Evolutionary conservation across 2,329 filamentous ascomycete species (phyloP), one percentile per base, ranked within the genome.

Genomic region (Diaporthe nobilis): DNA sequence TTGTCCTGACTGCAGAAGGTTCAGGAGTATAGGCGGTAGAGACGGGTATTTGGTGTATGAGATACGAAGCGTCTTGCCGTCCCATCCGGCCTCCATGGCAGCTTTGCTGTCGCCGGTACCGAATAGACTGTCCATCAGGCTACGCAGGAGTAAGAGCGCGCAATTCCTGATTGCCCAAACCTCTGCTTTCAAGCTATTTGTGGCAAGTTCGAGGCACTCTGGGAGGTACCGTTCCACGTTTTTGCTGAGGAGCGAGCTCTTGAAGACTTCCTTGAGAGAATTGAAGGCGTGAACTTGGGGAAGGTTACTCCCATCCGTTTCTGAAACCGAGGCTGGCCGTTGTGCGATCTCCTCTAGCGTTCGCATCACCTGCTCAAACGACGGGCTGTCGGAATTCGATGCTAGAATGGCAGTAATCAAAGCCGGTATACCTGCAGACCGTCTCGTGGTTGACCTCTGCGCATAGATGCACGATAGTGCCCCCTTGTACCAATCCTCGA

Each of bases 131-230:
- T 97, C 94, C 71, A 98, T 94, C 7, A 98, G 87, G 77, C 95
- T 95, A 73, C 96, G 92, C 78, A 98, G 92, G 9, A 99, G 90
- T 85, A 98, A 94, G 47, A 98, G 85, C 2, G 95, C 95, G 79
- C 95, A 98, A 82, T 99, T 99, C 1, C 96, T 93, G 74, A 99
- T 95, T 0, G 96, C 95, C 97, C 97, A 99, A 91, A 97, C 91
- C 76, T 94, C 90, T 0, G 95, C 97, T 60, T 92, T 93, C 22
- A 99, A 88, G 71, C 94, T 95, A 75, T 90, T 90, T 15, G 94
- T 94, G 2, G 96, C 95, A n/a, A 98, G 88, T 77, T 93, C 90
- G 5, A 99, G 87, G 47, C 93, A 93, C 42, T 91, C 87, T 12
- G 94, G 92, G 10, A 98, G 88, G 79, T 95, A 93, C 0, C 87